Evolutionary conservation across 2,329 filamentous ascomycete species (phyloP), one percentile per base, ranked within the genome.

Genomic region (Lecanosticta acicola): DNA sequence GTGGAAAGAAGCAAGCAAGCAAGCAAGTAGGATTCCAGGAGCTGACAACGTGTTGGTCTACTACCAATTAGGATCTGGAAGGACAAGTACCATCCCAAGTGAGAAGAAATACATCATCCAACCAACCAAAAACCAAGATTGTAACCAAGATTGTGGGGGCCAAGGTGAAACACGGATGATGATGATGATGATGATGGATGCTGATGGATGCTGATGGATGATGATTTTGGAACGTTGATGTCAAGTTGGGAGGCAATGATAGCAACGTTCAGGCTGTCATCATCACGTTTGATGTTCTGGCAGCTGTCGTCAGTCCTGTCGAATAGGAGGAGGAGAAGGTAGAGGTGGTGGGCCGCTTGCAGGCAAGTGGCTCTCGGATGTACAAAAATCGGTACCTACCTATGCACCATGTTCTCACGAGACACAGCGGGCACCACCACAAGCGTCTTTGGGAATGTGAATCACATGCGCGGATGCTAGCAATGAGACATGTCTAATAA

Each of bases 51-150:
- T 14, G 35, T 14, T 3, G n/a, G n/a, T 19, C 19, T 18, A 58
- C 64, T n/a, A n/a, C n/a, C n/a, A n/a, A n/a, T n/a, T n/a, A 94
- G 88, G 90, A 96, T 97, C 64, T 96, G 91, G 88, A 97, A 97
- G 68, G 89, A 94, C 53, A 97, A 97, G 71, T 96, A 97, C 71
- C 63, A 63, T 51, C 60, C 60, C 10, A 59, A 56, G 41, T 57
- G 24, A 29, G 11, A 11, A 7, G 5, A 29, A 29, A 7, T 5
- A 5, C 5, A 29, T 29, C 11, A 5, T 29, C 7, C 5, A 29
- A 29, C 24, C 5, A 29, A 29, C 24, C 24, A 29, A 29, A 29
- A 29, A 20, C 19, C 26, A 47, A 2, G 42, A 33, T 32, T 39
- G 45, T 24, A 29, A 29, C 7, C 11, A 29, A 29, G 24, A 29